These are phyloP conservation scores for Pleurotus sapidus DNA, from an alignment of 768 basidiomycete genomes.

Conservation along the genomic window DNA sequence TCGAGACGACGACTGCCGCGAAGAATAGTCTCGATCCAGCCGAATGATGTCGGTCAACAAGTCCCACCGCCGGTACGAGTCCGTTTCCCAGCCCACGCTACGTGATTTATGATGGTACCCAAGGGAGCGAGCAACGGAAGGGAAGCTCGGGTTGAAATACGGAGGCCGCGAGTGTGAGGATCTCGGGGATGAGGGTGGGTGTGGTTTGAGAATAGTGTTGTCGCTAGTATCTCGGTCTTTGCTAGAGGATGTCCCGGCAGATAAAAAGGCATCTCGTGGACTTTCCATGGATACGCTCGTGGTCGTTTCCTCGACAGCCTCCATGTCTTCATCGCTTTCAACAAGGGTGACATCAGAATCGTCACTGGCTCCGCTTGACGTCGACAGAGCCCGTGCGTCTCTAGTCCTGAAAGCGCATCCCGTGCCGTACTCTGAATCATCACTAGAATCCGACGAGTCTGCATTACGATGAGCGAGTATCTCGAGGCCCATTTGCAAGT, in stretches of 20 bases:
- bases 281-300: no score
- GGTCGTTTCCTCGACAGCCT: slow-evolving; percentile 12
- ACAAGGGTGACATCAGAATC: no score
- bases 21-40: slow-evolving; percentile 17
- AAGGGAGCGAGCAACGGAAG: not conserved
- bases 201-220: not conserved
- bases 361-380: no score
- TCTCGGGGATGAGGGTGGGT: not conserved
- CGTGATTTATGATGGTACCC: slow-evolving; percentile 7
- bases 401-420: no score
- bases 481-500: no score
- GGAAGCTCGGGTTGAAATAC: slow-evolving; percentile 6
- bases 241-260: not conserved
- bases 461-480: no score
- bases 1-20: slow-evolving; percentile 11
- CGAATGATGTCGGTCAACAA: slow-evolving; percentile 42
- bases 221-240: not conserved
- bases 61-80: slow-evolving; percentile 56
- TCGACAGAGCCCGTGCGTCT: no score
- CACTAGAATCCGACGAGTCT: no score
- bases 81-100: slow-evolving; percentile 35
- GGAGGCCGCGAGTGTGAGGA: not conserved
- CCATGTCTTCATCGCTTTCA: slow-evolving; percentile 19
- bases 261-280: no score
- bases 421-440: no score